These are phyloP conservation scores for Apiospora phragmitis DNA, from an alignment of 2,329 filamentous ascomycete genomes.

Conservation along the genomic window DNA sequence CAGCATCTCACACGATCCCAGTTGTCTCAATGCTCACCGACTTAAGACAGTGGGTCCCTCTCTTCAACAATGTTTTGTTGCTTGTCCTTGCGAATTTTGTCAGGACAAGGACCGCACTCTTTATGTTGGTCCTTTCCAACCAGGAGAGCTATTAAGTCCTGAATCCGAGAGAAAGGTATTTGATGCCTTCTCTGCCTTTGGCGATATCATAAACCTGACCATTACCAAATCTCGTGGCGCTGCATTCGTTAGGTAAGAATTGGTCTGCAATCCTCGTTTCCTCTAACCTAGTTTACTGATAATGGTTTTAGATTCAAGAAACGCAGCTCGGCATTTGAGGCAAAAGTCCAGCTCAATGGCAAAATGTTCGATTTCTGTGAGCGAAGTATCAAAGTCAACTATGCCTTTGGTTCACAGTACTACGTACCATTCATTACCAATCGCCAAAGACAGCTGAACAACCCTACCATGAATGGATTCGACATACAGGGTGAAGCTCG, in stretches of 20 bases:
- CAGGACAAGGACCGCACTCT: not conserved
- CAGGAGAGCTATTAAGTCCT: not conserved
- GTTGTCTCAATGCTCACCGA: not conserved
- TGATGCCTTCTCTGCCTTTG: not conserved
- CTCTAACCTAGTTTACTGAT: not conserved
- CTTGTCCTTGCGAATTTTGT: slow-evolving; percentile 10
- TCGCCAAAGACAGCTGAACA: not conserved
- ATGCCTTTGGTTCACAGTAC: not conserved
- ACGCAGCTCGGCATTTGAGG: not conserved
- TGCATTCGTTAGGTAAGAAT: not conserved
- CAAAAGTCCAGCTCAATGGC: not conserved
- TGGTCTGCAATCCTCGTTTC: not conserved
- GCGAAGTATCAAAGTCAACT: not conserved
- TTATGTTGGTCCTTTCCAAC: slow-evolving; percentile 1
- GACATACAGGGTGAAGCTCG: not conserved
- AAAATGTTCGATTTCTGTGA: slow-evolving; percentile 1
- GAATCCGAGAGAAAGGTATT: not conserved
- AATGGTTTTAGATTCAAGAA: not conserved
- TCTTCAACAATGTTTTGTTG: not conserved
- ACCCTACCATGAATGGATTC: not conserved
- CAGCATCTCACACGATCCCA: not conserved
- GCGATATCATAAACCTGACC: not conserved
- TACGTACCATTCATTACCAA: not conserved
- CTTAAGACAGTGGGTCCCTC: not conserved
- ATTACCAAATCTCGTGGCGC: not conserved